Base-by-base conservation (phyloP, 2,329 filamentous ascomycete species). In the Colletotrichum salicis region DNA sequence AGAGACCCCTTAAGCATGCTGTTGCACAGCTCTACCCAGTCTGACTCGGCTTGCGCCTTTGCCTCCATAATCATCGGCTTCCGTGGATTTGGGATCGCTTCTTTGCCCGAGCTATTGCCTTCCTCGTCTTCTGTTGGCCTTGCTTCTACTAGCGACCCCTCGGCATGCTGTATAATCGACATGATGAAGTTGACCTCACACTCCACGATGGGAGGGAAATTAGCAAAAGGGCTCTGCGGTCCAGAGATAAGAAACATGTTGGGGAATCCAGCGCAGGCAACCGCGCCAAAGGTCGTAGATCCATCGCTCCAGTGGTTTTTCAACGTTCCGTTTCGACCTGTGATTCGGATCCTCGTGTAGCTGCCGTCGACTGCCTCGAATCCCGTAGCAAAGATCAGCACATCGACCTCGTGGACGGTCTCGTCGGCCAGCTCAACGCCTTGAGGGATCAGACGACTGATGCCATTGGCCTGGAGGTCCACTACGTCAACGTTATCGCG, bases 111-210 rank as follows among this genome's bases (percentile, higher is more conserved):
- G 7, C 3, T 48, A 11, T 0, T 7, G 0, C 1, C 41, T 19
- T 8, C 41, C 19, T 48, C 41, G 0, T 19, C 41, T 48, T 48
- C 19, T 48, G 0, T 11, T 11, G 8, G 8, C 19, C 10, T 7
- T 22, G 0, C 0, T 19, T 22, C 19, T 22, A 1, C 10, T 0
- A 1, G 41, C 15, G 19, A 22, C 6, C 41, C 19, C 19, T 48
- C 41, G 41, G 41, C 41, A 8, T 48, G 1, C 41, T 48, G 41
- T n/a, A 48, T 48, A n/a, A 48, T 22, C 8, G 41, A 48, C 41
- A 48, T 48, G 41, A 48, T 48, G 41, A 48, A 48, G 41, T 48
- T 22, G 19, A 48, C 41, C 2, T 48, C 41, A 10, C 19, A 48
- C 41, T 48, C 41, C 41, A 48, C 41, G 41, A 48, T 1, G 6